A percentile compares a stretch with the other conserved stretches of the same genome.
phyloP scores from a whole-genome alignment of 2,329 filamentous ascomycete species.

The Orbilia oligospora region DNA sequence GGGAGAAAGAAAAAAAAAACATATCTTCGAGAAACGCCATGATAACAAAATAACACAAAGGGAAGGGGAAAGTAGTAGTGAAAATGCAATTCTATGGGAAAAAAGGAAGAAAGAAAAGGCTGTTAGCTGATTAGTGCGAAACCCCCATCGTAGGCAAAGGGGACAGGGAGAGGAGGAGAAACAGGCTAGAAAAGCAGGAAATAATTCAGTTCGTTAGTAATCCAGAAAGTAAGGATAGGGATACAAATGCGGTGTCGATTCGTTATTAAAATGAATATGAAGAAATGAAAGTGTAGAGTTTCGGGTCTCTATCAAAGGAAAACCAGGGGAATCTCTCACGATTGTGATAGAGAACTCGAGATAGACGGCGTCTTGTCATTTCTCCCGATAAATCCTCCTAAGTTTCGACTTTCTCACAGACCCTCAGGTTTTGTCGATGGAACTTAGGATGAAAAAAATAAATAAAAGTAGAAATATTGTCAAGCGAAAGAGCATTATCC shows the following conservation, averaged over 20 bases:
- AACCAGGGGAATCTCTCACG: background rate
- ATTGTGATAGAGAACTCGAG: background rate
- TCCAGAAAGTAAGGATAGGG: background rate
- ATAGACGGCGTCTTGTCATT: too few species aligned
- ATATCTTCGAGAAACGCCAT: constrained; percentile 2
- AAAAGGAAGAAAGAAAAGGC: background rate
- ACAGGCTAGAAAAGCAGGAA: background rate
- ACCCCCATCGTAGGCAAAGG: background rate
- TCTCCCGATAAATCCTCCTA: background rate
- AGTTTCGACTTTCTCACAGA: background rate
- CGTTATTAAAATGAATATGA: background rate
- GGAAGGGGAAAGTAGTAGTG: background rate
- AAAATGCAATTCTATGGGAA: background rate
- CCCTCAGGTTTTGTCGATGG: background rate
- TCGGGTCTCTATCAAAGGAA: background rate
- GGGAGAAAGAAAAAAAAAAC: background rate
- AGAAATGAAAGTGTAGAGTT: constrained; percentile 3
- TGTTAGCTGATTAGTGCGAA: too few species aligned
- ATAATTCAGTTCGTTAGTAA: background rate
- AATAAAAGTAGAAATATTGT: background rate
- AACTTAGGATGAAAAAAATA: background rate
- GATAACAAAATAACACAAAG: background rate
- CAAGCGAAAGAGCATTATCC: background rate
- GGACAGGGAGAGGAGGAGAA: background rate
- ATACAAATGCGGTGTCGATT: background rate